A percentile compares a stretch with the other conserved stretches of the same genome.
Conservation (phyloP, 2,329 filamentous ascomycete species). For the Chrysoporthe cubensis region DNA sequence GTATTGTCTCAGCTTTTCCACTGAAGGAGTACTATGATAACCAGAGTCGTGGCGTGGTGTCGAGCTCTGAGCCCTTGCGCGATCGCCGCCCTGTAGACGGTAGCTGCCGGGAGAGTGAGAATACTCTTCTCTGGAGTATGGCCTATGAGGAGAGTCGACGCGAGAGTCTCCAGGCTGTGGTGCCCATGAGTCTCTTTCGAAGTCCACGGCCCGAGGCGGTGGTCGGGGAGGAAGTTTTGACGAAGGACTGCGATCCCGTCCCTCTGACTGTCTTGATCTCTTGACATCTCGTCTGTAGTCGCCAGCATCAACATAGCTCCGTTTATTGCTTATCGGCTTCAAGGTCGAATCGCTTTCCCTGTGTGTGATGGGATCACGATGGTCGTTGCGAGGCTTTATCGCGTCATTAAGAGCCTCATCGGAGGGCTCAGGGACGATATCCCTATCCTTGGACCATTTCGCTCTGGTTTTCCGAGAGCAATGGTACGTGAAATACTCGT, state of each 20-base stretch:
- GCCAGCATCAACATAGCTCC: slow-evolving; percentile 1
- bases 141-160: slow-evolving; percentile 16
- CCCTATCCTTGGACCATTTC: slow-evolving; percentile 13
- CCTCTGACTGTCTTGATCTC: slow-evolving; percentile 15
- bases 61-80: slow-evolving; percentile 17
- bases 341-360: neutral
- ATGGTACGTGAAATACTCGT: slow-evolving; percentile 36
- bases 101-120: slow-evolving; percentile 24
- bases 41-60: slow-evolving; percentile 28
- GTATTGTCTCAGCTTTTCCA: slow-evolving; percentile 17
- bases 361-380: neutral
- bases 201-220: slow-evolving; percentile 10
- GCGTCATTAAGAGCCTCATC: slow-evolving; percentile 19
- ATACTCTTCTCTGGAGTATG: slow-evolving; percentile 20
- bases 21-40: slow-evolving; percentile 23
- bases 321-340: slow-evolving; percentile 10
- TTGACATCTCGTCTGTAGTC: slow-evolving; percentile 20
- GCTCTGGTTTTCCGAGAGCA: slow-evolving; percentile 17
- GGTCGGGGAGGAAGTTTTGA: slow-evolving; percentile 19
- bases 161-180: slow-evolving; percentile 19
- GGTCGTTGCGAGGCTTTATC: slow-evolving; percentile 8
- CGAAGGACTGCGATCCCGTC: slow-evolving; percentile 18
- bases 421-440: slow-evolving; percentile 20
- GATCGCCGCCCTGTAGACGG: slow-evolving; percentile 19
- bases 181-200: slow-evolving; percentile 17